Evolutionary conservation across 140 eudicot species (phyloP).

Genomic region (Flaveria floridana): DNA sequence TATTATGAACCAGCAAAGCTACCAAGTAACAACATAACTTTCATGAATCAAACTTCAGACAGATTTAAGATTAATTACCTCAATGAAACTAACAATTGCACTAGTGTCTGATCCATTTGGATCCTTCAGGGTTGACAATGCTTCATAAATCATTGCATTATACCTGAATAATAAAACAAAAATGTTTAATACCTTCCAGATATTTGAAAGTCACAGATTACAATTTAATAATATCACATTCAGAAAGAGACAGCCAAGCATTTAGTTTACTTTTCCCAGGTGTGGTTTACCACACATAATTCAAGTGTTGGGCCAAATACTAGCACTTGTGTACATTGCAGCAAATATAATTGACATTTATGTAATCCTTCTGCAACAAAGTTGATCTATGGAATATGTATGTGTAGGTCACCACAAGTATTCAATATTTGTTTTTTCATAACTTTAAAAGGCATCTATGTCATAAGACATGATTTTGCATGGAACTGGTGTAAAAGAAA

Average conservation of each 20-base stretch:
- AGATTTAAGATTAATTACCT: conserved; percentile 37
- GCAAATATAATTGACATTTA: background rate
- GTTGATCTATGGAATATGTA: background rate
- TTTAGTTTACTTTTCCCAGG: background rate
- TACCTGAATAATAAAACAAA: conserved; percentile 45
- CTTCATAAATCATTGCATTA: conserved; percentile 61
- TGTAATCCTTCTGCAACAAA: background rate
- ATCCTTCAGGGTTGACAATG: conserved; percentile 57
- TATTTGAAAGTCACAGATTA: background rate
- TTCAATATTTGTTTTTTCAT: background rate
- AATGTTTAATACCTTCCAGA: conserved; percentile 12
- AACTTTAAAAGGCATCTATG: background rate
- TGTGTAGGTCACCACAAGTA: background rate
- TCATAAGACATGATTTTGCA: background rate
- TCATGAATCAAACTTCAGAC: background rate
- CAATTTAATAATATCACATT: background rate
- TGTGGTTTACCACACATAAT: background rate
- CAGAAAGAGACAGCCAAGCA: background rate
- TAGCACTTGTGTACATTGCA: background rate
- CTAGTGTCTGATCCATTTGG: conserved; percentile 65
- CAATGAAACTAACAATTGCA: conserved; percentile 56
- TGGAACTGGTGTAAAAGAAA: background rate
- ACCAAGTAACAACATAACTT: no score
- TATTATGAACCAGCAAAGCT: conserved; percentile 2
- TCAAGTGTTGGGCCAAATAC: conserved; percentile 9